Evolutionary conservation across 108 stramenopile genomes (phyloP).

Genomic region (Skeletonema menzelii): DNA sequence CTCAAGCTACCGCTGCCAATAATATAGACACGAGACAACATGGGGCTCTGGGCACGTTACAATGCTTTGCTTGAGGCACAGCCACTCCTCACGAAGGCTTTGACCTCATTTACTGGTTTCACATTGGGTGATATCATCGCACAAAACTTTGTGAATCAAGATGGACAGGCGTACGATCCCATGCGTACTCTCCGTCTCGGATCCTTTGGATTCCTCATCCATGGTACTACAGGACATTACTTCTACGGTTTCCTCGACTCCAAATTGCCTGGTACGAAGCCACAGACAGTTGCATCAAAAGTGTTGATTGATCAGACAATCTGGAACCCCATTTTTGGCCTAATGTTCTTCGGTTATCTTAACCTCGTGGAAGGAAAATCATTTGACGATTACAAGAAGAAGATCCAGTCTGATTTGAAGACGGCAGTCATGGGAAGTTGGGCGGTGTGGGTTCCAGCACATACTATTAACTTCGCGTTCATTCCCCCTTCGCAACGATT

Average conservation of each 20-base stretch:
- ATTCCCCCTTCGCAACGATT: slow-evolving; percentile 90
- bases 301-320: slow-evolving; percentile 92
- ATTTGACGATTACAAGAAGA: slow-evolving; percentile 78
- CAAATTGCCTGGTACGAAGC: slow-evolving; percentile 92
- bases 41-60: slow-evolving; percentile 87
- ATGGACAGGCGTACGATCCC: slow-evolving; percentile 87
- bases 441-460: slow-evolving; percentile 79
- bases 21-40: slow-evolving; percentile 6
- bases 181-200: slow-evolving; percentile 89
- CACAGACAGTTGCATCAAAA: slow-evolving; percentile 90
- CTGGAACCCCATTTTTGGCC: slow-evolving; percentile 96
- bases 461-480: slow-evolving; percentile 95
- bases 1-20: not conserved
- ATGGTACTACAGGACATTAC: slow-evolving; percentile 96
- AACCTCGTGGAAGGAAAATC: slow-evolving; percentile 86
- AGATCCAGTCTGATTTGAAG: slow-evolving; percentile 90
- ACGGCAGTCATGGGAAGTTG: slow-evolving; percentile 91
- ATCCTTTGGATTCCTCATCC: slow-evolving; percentile 92
- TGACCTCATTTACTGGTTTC: slow-evolving; percentile 89
- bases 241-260: slow-evolving; percentile 92
- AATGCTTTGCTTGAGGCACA: slow-evolving; percentile 85
- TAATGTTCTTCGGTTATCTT: slow-evolving; percentile 96
- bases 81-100: slow-evolving; percentile 82
- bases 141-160: slow-evolving; percentile 85
- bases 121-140: slow-evolving; percentile 91